phyloP scores from a whole-genome alignment of 1,139 yeast species.

The Geotrichum cucujoidarum region DNA sequence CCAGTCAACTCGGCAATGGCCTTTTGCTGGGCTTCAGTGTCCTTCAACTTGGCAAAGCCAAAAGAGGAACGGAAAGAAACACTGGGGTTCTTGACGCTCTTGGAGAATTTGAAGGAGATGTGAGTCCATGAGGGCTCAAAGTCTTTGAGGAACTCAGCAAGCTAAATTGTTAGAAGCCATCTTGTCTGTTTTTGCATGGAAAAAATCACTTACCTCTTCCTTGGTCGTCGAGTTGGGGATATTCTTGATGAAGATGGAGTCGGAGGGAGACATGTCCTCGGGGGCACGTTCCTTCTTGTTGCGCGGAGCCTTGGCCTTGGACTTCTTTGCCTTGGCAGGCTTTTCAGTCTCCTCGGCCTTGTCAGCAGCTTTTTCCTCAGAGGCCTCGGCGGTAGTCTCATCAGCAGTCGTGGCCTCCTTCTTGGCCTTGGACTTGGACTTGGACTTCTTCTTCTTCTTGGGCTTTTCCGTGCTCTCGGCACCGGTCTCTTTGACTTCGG shows the following conservation, averaged over 20 bases:
- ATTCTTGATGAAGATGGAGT: constrained; percentile 51
- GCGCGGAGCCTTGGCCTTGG: constrained; percentile 6
- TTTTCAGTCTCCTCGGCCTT: too few species aligned
- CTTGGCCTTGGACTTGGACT: constrained; percentile 2
- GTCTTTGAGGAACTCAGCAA: constrained; percentile 29
- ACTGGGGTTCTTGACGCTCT: background rate
- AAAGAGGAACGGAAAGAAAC: constrained; percentile 28
- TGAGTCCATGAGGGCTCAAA: constrained; percentile 23
- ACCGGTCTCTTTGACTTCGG: constrained; percentile 1
- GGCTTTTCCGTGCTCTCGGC: constrained; percentile 1
- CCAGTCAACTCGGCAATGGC: constrained; percentile 44
- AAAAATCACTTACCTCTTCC: constrained; percentile 23
- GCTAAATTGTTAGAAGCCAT: too few species aligned
- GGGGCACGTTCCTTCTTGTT: constrained; percentile 22
- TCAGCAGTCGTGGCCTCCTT: background rate
- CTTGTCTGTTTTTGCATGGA: background rate
- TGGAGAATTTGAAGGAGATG: constrained; percentile 8
- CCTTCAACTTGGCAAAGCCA: constrained; percentile 52
- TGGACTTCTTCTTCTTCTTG: constrained; percentile 4
- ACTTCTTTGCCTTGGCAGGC: constrained; percentile 1
- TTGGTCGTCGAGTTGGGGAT: constrained; percentile 39
- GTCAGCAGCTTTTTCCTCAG: constrained; percentile 1
- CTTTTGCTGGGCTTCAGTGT: constrained; percentile 41
- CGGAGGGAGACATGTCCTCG: constrained; percentile 20
- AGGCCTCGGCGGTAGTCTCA: background rate